Percentiles rank a stretch among this genome's conserved stretches.
Conservation (phyloP, 2,329 filamentous ascomycete genomes). For the Colletotrichum incanum region DNA sequence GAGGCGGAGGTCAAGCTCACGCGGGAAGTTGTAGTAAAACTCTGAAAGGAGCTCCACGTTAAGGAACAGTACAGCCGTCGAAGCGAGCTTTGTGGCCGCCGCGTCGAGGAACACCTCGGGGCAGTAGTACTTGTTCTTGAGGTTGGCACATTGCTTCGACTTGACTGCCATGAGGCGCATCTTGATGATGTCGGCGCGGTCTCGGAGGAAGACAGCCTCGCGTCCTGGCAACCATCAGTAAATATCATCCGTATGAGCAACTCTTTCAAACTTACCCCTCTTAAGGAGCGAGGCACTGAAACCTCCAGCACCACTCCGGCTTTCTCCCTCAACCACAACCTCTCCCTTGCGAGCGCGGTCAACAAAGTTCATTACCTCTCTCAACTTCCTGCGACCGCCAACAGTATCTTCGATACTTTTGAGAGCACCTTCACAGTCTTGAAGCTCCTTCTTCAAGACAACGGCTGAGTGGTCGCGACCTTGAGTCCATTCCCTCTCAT, state of each 20-base stretch:
- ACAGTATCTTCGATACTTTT: slow-evolving; percentile 83
- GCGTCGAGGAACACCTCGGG: slow-evolving; percentile 98
- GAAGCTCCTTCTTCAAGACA: slow-evolving; percentile 89
- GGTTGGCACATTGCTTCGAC: slow-evolving; percentile 87
- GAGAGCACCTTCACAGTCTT: slow-evolving; percentile 85
- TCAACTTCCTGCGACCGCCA: slow-evolving; percentile 87
- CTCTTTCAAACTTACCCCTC: slow-evolving; percentile 73
- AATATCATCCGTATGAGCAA: not conserved
- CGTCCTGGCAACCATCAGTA: slow-evolving; percentile 73
- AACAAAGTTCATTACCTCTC: slow-evolving; percentile 91
- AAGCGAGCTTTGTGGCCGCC: slow-evolving; percentile 93
- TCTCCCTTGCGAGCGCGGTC: slow-evolving; percentile 92
- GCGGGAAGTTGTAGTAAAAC: slow-evolving; percentile 97
- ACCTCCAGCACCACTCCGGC: slow-evolving; percentile 88
- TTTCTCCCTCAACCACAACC: slow-evolving; percentile 86
- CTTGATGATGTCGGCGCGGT: slow-evolving; percentile 90
- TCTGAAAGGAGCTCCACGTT: slow-evolving; percentile 97
- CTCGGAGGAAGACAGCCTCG: slow-evolving; percentile 93
- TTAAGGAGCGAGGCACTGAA: slow-evolving; percentile 91
- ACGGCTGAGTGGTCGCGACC: slow-evolving; percentile 86
- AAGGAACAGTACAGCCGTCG: slow-evolving; percentile 95
- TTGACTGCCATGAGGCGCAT: slow-evolving; percentile 91
- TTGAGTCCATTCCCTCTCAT: slow-evolving; percentile 88
- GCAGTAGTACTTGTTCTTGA: slow-evolving; percentile 95
- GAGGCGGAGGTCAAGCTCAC: slow-evolving; percentile 89